These are phyloP conservation scores for Stachybotrys chlorohalonatus DNA, from an alignment of 2,329 filamentous ascomycete species.

Conservation along the genomic window DNA sequence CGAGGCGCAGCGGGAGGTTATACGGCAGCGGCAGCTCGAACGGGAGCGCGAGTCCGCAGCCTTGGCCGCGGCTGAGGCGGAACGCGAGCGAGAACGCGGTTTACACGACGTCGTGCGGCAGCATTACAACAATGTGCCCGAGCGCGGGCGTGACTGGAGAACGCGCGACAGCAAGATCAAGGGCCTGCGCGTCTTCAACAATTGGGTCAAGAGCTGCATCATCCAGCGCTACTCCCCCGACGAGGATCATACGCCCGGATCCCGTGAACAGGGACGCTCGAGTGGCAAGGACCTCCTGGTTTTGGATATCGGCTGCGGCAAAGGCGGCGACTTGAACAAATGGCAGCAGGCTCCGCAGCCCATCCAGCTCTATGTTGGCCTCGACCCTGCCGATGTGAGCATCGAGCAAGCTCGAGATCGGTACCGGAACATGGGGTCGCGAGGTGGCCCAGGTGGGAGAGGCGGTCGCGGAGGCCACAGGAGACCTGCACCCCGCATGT, in stretches of 20 bases:
- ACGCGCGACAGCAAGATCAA: slow-evolving; percentile 93
- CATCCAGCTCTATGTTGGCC: slow-evolving; percentile 86
- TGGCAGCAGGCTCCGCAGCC: slow-evolving; percentile 91
- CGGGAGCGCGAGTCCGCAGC: slow-evolving; percentile 36
- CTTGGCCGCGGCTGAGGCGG: slow-evolving; percentile 21
- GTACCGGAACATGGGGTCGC: slow-evolving; percentile 62
- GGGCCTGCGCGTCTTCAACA: slow-evolving; percentile 89
- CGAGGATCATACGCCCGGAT: slow-evolving; percentile 60
- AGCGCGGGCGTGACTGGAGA: slow-evolving; percentile 89
- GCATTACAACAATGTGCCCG: slow-evolving; percentile 93
- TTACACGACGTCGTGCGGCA: slow-evolving; percentile 80
- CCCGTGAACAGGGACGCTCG: slow-evolving; percentile 41
- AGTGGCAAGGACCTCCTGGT: slow-evolving; percentile 61
- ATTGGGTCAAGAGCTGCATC: slow-evolving; percentile 96
- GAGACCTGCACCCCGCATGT: slow-evolving; percentile 48
- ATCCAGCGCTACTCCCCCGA: slow-evolving; percentile 93
- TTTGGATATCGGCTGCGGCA: slow-evolving; percentile 91
- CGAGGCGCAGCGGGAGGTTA: slow-evolving; percentile 57
- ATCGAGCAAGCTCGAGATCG: slow-evolving; percentile 85
- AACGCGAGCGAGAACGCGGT: slow-evolving; percentile 34
- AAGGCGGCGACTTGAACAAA: slow-evolving; percentile 90
- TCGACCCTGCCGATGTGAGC: slow-evolving; percentile 87
- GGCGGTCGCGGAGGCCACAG: slow-evolving; percentile 37
- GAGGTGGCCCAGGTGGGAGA: slow-evolving; percentile 46
- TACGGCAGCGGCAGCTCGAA: slow-evolving; percentile 53